A percentile compares a stretch with the other conserved stretches of the same genome.
phyloP scores from a whole-genome alignment of 495 filamentous ascomycete species.

The Mytilinidion resinicola region DNA sequence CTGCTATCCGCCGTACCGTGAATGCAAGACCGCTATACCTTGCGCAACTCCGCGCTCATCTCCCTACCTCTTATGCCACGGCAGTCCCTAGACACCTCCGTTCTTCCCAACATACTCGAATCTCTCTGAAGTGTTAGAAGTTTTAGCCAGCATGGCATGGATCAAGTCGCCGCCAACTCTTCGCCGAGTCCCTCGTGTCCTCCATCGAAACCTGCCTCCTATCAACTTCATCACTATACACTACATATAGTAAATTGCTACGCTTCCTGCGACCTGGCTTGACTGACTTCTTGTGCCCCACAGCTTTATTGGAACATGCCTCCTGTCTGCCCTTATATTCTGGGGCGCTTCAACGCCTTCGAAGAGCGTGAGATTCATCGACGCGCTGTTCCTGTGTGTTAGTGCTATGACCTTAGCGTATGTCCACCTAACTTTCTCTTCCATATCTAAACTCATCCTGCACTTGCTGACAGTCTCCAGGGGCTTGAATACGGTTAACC shows the following conservation, averaged over 20 bases:
- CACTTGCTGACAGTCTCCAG: constrained; percentile 36
- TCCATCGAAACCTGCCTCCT: constrained; percentile 41
- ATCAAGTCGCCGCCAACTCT: constrained; percentile 1
- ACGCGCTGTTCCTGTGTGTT: constrained; percentile 69
- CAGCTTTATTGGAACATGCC: constrained; percentile 55
- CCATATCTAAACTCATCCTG: not conserved
- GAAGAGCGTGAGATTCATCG: constrained; percentile 61
- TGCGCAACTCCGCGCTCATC: too few species aligned
- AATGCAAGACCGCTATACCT: too few species aligned
- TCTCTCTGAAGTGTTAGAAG: too few species aligned
- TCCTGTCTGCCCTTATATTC: constrained; percentile 66
- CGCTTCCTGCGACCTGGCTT: too few species aligned
- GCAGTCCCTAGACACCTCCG: too few species aligned
- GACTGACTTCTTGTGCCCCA: too few species aligned
- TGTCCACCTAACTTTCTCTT: not conserved
- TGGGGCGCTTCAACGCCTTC: constrained; percentile 60
- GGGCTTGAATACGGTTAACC: constrained; percentile 48
- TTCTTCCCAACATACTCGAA: too few species aligned
- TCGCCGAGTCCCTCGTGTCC: constrained; percentile 17
- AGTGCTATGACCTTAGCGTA: constrained; percentile 73
- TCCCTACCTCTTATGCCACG: too few species aligned
- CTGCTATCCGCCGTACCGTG: too few species aligned
- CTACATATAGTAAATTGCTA: constrained; percentile 51
- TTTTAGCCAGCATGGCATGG: too few species aligned
- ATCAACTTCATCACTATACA: constrained; percentile 74